Base-by-base conservation (phyloP, 495 filamentous ascomycete species). In the Oleoguttula mirabilis region DNA sequence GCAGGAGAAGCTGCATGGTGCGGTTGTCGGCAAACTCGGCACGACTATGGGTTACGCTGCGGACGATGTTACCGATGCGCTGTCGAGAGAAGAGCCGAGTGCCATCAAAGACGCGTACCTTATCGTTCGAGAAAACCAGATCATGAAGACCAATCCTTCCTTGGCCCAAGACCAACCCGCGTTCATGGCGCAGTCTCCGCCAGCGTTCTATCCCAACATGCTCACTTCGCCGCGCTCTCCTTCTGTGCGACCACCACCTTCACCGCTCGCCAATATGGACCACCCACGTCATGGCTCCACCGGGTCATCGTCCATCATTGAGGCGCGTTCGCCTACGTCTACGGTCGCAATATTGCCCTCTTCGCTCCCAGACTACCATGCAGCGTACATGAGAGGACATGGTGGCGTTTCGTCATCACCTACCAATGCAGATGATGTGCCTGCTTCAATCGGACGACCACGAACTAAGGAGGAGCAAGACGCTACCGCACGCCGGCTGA, bases 91-190 rank as follows among this genome's bases (percentile, higher is more conserved):
- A 35, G 90, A 98, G 56, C 88, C 90, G 27, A 94, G 84, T 45
- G 87, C 92, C 11, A 94, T 98, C 65, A 98, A 98, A 60, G 90
- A 98, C 68, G 90, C 90, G 11, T 98, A 96, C 61, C 77, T 93
- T 62, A 96, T 98, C 54, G 85, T 96, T 22, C 76, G 88, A 36
- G 90, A 98, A 64, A 96, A 98, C 60, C 87, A 94, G 60, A 74
- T 98, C 56, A 96, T 95, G 92, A 83, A 85, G 55, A 80, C 76
- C 23, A 93, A 85, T 60, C 87, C 72, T 19, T 61, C 59, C 3
- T 50, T 75, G 16, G 60, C 62, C 11, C 56, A 63, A 32, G 67
- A 43, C 55, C 65, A 45, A 59, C 64, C 38, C 23, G 57, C 60
- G 10, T 75, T 69, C 50, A 52, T 73, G 22, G 71, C 71, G 8